A percentile compares a stretch with the other conserved stretches of the same genome.
Conservation (phyloP, 169 alveolate genomes). For the Plasmodium vinckei region DNA sequence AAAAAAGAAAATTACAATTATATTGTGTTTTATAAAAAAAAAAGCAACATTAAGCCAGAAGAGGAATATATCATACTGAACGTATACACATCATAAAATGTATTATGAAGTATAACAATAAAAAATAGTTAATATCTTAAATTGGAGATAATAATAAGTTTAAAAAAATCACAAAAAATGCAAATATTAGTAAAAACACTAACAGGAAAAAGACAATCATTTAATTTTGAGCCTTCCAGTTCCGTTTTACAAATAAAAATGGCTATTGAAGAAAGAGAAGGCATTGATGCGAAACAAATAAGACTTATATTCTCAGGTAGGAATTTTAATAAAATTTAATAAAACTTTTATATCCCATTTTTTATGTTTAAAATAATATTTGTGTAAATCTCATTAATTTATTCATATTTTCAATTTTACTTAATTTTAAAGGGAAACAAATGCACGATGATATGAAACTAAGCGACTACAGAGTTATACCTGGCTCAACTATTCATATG, state of each 20-base stretch:
- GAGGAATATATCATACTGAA: not conserved
- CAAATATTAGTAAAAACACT: constrained; percentile 93
- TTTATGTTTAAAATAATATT: not conserved
- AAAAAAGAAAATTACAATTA: not conserved
- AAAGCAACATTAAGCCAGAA: not conserved
- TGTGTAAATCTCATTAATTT: not conserved
- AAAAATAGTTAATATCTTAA: not conserved
- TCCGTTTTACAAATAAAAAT: constrained; percentile 94
- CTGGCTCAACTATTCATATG: constrained; percentile 97
- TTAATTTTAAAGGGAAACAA: constrained; percentile 87
- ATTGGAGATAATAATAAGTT: not conserved
- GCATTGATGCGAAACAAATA: constrained; percentile 90
- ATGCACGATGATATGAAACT: constrained; percentile 92
- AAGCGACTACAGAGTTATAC: constrained; percentile 92
- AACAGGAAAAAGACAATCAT: constrained; percentile 94
- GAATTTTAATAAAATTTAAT: not conserved
- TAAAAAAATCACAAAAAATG: constrained; percentile 80
- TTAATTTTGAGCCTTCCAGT: constrained; percentile 96
- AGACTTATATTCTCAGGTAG: constrained; percentile 91
- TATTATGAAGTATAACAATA: constrained; percentile 56
- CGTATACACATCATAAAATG: not conserved
- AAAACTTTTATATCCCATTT: not conserved
- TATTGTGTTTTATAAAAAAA: not conserved
- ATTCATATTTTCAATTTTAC: constrained; percentile 14
- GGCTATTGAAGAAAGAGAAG: constrained; percentile 95